Conservation (phyloP, 768 basidiomycete species). For the Russula sp. region DNA sequence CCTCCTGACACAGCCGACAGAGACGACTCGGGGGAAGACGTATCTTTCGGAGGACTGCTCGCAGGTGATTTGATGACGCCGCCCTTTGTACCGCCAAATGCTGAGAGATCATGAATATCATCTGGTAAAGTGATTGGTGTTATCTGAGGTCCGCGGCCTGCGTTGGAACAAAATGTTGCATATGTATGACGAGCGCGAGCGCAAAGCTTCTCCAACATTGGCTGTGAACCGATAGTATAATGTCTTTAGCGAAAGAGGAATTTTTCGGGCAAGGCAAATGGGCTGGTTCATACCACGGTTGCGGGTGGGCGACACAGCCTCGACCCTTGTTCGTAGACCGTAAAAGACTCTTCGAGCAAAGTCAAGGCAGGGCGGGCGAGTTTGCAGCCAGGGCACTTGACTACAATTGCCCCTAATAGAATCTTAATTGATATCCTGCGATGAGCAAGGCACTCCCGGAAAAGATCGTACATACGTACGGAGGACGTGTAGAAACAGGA, state of each 20-base stretch:
- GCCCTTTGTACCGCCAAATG: conserved; percentile 25
- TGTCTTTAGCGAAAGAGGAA: not conserved
- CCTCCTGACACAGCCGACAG: conserved; percentile 8
- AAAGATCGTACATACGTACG: conserved; percentile 35
- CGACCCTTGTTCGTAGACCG: conserved; percentile 47
- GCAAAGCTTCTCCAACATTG: conserved; percentile 41
- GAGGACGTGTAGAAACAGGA: conserved; percentile 49
- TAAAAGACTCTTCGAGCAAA: conserved; percentile 40
- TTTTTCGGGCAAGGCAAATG: not conserved
- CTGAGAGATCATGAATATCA: conserved; percentile 26
- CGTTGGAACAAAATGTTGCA: conserved; percentile 28
- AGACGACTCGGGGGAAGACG: conserved; percentile 19
- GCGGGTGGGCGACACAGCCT: conserved; percentile 38
- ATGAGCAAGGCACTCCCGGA: not conserved
- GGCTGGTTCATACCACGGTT: conserved; percentile 6
- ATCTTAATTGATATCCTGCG: conserved; percentile 36
- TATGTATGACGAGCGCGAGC: conserved; percentile 40
- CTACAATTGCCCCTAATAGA: conserved; percentile 46
- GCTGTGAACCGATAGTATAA: conserved; percentile 27
- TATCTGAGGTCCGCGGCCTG: not conserved
- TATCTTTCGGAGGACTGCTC: conserved; percentile 15
- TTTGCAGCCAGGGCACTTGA: conserved; percentile 46
- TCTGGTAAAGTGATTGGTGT: not conserved
- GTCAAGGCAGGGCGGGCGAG: conserved; percentile 42
- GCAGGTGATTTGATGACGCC: conserved; percentile 23